Evolutionary conservation across 345 rosid genomes (phyloP).

Genomic region (Populus pruinosa): DNA sequence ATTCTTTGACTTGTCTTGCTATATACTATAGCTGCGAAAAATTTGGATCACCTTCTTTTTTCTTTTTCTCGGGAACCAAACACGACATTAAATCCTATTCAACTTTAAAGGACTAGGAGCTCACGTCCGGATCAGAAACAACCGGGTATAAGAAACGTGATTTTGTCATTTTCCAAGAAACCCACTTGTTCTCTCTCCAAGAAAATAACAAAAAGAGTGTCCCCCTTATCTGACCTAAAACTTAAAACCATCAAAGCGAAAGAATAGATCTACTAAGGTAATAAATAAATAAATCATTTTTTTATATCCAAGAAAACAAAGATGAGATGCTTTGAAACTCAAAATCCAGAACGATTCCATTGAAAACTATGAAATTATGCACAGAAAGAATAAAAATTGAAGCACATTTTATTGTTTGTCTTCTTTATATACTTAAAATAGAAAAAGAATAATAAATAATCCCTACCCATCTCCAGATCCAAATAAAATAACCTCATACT

Average conservation of each 20-base stretch:
- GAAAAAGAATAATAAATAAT: neutral
- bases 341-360: slow-evolving; percentile 1
- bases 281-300: neutral
- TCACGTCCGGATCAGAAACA: slow-evolving; percentile 3
- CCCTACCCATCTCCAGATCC: slow-evolving; percentile 10
- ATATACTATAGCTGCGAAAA: no score
- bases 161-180: slow-evolving; percentile 5
- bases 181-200: neutral
- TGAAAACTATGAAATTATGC: neutral
- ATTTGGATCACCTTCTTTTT: neutral
- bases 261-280: slow-evolving; percentile 14
- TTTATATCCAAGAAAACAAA: neutral
- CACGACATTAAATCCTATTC: neutral
- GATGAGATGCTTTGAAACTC: neutral
- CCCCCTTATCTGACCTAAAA: slow-evolving; percentile 9
- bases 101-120: neutral
- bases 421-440: slow-evolving; percentile 15
- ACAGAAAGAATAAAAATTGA: slow-evolving; percentile 4
- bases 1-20: neutral
- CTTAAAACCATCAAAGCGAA: neutral
- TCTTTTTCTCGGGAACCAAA: slow-evolving; percentile 21
- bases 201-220: no score
- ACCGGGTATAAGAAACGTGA: neutral
- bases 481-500: neutral
- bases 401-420: slow-evolving; percentile 2